Base-by-base conservation (phyloP, 1,139 yeast genomes). In the Oligophagozyma castellii region DNA sequence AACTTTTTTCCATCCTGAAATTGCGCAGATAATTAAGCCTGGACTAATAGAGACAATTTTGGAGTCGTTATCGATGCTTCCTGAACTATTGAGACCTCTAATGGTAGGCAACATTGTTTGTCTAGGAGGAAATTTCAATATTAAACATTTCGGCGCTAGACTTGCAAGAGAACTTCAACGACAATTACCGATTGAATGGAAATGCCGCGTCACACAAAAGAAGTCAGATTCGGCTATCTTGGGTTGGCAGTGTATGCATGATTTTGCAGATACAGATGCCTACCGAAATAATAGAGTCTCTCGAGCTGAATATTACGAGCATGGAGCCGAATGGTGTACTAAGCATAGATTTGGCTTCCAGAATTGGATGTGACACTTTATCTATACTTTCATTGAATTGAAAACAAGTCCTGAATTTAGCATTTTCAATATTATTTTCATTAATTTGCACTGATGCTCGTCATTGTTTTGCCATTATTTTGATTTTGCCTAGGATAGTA, bases 1-100 rank as follows among this genome's bases (percentile, higher is more conserved):
- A 48, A 61, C 83, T 2, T 61, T 80, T 28, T 86, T 81, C 55
- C 81, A 76, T 40, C 98, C 99, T 0, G 86, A 78, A 38, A 72
- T 81, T 30, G 69, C 93, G 1, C 84, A 84, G 6, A 60, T 86
- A 28, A 65, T 70, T 36, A 71, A 84, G 41, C 72, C 89, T 0
- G 84, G 86, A 0, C 45, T 77, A 3, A 59, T 74, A 1, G 93
- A 80, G 43, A 66, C 89, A 3, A 72, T 81, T 2, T 67, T 76
- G 26, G 84, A 80, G 36, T 62, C 83, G 18, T 61, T 89, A 7
- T 63, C 69, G 50, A 59, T 75, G 19, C 66, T 81, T 26, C 95
- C 95, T 0, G 81, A 72, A 38, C 67, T 78, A 3, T 53, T 79
- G 3, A 65, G 83, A 32, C 93, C 95, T 0, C 57, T 92, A 35